phyloP scores from a whole-genome alignment of 2,329 filamentous ascomycete species.

The Fusarium cyanostomum region DNA sequence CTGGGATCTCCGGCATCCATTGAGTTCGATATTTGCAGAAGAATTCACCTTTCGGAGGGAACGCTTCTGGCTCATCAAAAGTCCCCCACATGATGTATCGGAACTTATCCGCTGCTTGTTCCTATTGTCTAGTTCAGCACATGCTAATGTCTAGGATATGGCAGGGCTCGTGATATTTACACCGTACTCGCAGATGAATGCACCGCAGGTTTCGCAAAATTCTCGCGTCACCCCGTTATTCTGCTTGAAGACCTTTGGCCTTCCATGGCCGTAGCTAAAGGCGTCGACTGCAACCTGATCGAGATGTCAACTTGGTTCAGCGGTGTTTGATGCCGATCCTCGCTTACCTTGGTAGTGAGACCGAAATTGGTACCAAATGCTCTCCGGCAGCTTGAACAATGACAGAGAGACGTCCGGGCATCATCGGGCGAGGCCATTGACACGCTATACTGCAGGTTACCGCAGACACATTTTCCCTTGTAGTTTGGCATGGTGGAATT shows the following conservation, averaged over 20 bases:
- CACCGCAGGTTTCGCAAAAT: constrained; percentile 28
- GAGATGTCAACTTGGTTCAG: background rate
- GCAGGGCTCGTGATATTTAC: background rate
- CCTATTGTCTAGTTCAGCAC: constrained; percentile 29
- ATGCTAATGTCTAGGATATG: background rate
- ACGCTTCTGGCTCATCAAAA: constrained; percentile 57
- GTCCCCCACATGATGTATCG: constrained; percentile 58
- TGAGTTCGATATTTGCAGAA: constrained; percentile 58
- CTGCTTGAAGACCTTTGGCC: constrained; percentile 21
- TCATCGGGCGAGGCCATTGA: constrained; percentile 14
- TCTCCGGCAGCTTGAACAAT: constrained; percentile 19
- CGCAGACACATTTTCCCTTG: constrained; percentile 21
- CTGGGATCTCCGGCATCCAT: constrained; percentile 52
- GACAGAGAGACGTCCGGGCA: constrained; percentile 18
- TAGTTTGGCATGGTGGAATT: constrained; percentile 12
- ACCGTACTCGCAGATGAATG: constrained; percentile 32
- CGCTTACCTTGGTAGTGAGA: constrained; percentile 11
- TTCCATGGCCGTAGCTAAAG: constrained; percentile 16
- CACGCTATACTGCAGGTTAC: constrained; percentile 20
- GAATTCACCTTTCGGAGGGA: constrained; percentile 65
- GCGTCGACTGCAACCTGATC: constrained; percentile 7
- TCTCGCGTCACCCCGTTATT: constrained; percentile 24
- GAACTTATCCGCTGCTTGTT: constrained; percentile 56
- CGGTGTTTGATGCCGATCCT: fast-evolving
- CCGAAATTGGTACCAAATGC: constrained; percentile 30